Percentiles rank a stretch among this genome's conserved stretches.
Conservation (phyloP, 192 early-diverging fungal species). For the Glomus cerebriforme region DNA sequence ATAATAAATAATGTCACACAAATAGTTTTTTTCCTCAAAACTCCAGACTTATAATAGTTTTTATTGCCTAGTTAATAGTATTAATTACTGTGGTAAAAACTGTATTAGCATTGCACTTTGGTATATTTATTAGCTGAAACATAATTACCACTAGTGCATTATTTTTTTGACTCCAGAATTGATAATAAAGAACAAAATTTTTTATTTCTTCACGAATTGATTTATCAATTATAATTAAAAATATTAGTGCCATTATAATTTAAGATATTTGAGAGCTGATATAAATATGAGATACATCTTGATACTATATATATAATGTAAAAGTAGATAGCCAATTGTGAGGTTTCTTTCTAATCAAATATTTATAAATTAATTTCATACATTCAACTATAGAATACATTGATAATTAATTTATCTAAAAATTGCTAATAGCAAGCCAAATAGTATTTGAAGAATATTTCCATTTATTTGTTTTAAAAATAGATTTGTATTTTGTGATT, state of each 20-base stretch:
- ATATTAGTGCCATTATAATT: neutral
- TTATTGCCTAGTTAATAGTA: too few species aligned
- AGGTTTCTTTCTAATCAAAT: neutral
- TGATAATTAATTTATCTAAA: neutral
- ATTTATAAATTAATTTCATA: neutral
- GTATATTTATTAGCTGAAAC: neutral
- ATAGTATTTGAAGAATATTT: neutral
- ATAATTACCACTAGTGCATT: neutral
- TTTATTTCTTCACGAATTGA: neutral
- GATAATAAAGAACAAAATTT: constrained; percentile 3
- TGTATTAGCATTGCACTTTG: neutral
- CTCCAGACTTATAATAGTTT: too few species aligned
- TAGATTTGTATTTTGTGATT: neutral
- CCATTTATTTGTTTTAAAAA: neutral
- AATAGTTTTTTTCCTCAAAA: too few species aligned
- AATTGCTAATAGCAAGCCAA: neutral
- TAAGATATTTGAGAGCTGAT: neutral
- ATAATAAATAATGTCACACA: too few species aligned
- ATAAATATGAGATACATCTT: neutral
- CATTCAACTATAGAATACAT: neutral
- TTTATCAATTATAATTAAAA: constrained; percentile 12
- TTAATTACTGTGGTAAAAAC: neutral
- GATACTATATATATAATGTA: neutral
- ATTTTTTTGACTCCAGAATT: constrained; percentile 7
- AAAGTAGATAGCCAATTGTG: neutral